Evolutionary conservation across 148 eudicot species (phyloP).

Genomic region (Nepenthes gracilis): DNA sequence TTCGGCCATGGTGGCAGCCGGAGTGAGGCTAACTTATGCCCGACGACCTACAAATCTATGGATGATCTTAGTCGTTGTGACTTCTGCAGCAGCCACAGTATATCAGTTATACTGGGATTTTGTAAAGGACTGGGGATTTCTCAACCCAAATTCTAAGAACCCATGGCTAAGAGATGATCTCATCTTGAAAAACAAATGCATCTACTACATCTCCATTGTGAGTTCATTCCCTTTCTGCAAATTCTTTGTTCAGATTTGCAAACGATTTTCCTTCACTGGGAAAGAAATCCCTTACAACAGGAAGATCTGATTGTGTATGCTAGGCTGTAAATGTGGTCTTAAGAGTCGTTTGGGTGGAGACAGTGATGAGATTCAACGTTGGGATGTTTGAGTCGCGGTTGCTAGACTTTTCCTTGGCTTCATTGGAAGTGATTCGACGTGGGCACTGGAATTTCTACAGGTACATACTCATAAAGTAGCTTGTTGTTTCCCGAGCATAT

Average conservation of each 20-base stretch:
- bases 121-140: conserved; percentile 89
- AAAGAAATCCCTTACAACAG: not conserved
- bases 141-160: conserved; percentile 54
- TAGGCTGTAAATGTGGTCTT: conserved; percentile 68
- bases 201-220: conserved; percentile 83
- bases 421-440: conserved; percentile 88
- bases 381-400: conserved; percentile 47
- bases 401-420: conserved; percentile 77
- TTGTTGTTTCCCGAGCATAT: no score
- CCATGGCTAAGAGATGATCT: conserved; percentile 84
- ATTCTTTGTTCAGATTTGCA: not conserved
- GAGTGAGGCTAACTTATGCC: conserved; percentile 67
- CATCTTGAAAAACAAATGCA: conserved; percentile 57
- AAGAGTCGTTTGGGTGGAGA: conserved; percentile 85
- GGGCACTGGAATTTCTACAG: conserved; percentile 99
- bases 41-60: conserved; percentile 36
- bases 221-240: conserved; percentile 12
- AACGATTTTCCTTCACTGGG: not conserved
- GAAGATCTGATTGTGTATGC: not conserved
- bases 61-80: conserved; percentile 54
- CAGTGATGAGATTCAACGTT: conserved; percentile 43
- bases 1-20: conserved; percentile 98
- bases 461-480: conserved; percentile 14
- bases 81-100: conserved; percentile 67
- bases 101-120: conserved; percentile 97